Conservation (phyloP, 2,329 filamentous ascomycete genomes). For the Fusarium sp. region DNA sequence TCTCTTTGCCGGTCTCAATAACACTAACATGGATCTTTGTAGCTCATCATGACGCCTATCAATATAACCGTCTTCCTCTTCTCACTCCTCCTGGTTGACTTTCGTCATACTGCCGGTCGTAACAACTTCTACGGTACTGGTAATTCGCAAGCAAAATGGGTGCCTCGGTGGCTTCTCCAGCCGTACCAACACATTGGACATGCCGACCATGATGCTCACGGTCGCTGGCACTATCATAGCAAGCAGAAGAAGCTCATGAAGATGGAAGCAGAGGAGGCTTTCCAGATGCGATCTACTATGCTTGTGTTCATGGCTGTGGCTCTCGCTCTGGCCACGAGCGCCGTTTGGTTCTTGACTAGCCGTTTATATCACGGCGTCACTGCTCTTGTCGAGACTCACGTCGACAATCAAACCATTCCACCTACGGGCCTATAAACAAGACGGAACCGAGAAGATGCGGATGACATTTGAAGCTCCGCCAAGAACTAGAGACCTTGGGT, state of each 20-base stretch:
- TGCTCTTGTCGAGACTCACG: constrained; percentile 13
- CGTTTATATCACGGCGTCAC: constrained; percentile 26
- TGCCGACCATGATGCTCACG: constrained; percentile 36
- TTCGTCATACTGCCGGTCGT: constrained; percentile 64
- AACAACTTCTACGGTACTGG: constrained; percentile 49
- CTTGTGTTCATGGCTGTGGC: constrained; percentile 59
- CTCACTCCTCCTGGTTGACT: constrained; percentile 72
- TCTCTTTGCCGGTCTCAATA: neutral
- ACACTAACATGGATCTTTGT: constrained; percentile 45
- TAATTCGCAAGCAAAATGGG: constrained; percentile 43
- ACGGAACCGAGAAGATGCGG: neutral
- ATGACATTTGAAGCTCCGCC: neutral
- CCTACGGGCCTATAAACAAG: constrained; percentile 5
- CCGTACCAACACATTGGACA: constrained; percentile 51
- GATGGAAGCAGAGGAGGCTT: constrained; percentile 72
- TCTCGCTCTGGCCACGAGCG: constrained; percentile 14
- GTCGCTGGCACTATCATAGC: constrained; percentile 62
- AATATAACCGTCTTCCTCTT: constrained; percentile 73
- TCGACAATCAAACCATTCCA: constrained; percentile 15
- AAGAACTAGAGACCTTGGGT: neutral
- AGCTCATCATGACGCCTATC: constrained; percentile 68
- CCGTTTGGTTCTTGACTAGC: constrained; percentile 28
- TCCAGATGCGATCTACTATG: constrained; percentile 68
- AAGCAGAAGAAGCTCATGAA: constrained; percentile 70
- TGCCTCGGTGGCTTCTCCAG: constrained; percentile 46